Evolutionary conservation across 495 filamentous ascomycete species (phyloP), one percentile per base, ranked within the genome.

Genomic region (Beverwykella pulmonaria): DNA sequence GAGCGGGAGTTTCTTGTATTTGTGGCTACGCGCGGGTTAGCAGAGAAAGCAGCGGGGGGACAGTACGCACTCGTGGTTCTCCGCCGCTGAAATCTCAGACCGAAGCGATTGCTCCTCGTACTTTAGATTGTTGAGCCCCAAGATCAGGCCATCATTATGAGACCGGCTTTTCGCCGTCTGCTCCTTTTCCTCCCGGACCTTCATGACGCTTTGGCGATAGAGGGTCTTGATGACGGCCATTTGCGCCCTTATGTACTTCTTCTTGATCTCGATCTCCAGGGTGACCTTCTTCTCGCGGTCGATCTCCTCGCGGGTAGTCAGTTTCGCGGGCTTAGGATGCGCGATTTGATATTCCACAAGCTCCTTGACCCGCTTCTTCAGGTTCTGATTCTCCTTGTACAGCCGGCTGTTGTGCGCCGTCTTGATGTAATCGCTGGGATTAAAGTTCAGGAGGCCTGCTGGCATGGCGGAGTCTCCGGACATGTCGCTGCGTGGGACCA

Each of bases 71-170:
- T 96, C 90, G 65, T 96, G 98, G 39, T 87, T 87, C 73, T 94
- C 90, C 78, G 95, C 97, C 30, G 90, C 92, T 2, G 84, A 80
- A 67, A 98, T 98, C 77, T 98, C 95, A 23, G 91, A 91, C 49
- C 87, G 85, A 63, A 98, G 79, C 78, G 97, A 91, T 62, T 90
- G 83, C 75, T 97, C 92, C 76, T 98, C 94, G 75, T 98, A 98
- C 77, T 95, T 93, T 25, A 98, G 81, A 75, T 98, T 98, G 75
- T 98, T 93, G 27, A 98, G 81, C 74, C 95, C 88, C 20, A 98
- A 84, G 79, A 97, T 93, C 62, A 98, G 81, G 56, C 87, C 84
- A 73, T 98, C 94, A 57, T 97, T 91, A 76, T 97, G 92, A 74
- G 92, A 88, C 25, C 93, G 87, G 30, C 88, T 90, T 74, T 97